Evolutionary conservation across 495 filamentous ascomycete species (phyloP), one percentile per base, ranked within the genome.

Genomic region (Pseudomonodictys pantanalensis): DNA sequence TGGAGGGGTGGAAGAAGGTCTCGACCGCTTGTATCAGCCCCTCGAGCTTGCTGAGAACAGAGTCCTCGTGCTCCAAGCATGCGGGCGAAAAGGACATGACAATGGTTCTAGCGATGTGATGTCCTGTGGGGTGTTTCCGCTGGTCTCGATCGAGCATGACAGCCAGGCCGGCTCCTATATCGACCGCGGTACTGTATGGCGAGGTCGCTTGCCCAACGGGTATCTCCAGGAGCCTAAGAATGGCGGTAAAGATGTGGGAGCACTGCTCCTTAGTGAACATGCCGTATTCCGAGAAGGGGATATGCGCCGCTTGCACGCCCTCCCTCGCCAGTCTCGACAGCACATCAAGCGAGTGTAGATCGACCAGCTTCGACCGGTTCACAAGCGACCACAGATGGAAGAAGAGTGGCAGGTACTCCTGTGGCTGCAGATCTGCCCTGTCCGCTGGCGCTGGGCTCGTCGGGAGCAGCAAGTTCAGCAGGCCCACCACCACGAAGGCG

Each of bases 1-100:
- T 99, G 10, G 95, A 97, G 17, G 93, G 93, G 63, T 99, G 93
- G 78, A 96, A 99, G 75, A 97, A 99, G 1, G 93, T 99, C 70
- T 99, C 93, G 43, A 97, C 87, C 12, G 90, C 95, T 69, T 97
- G 87, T 62, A 99, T 90, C 35, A 99, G 78, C 7, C 91, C 93
- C 70, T 99, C 95, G 1, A 99, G 83, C 58, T 87, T 89, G 24
- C 86, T 79, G 61, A 98, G 71, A 49, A 96, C 82, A 0, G 92
- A 97, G 58, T 87, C 84, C 39, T 83, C 78, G n/a, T 83, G 76
- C 43, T 89, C 83, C 20, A 96, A 76, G 68, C 89, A 95, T 29
- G 83, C 76, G 1, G 93, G 93, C 0, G 95, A 97, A 28, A 99
- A 73, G 2, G 91, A 96, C 83, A 91, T 89, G 35, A 95, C 85